Evolutionary conservation across 129 eudicot species (phyloP).

Genomic region (Ambrosia trifida): DNA sequence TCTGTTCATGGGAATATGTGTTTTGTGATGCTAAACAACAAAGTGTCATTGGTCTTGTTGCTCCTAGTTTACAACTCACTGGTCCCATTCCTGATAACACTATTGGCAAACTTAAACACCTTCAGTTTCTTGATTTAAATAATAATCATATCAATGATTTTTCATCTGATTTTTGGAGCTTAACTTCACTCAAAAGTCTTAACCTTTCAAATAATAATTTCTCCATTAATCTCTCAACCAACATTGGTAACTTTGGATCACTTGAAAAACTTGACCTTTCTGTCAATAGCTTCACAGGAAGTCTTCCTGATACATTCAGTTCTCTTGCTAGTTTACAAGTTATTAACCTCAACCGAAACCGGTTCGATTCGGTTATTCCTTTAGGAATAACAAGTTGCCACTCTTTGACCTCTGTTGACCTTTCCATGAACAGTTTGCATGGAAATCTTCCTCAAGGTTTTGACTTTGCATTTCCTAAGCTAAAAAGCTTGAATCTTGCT

Average conservation of each 20-base stretch:
- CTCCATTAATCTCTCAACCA: constrained; percentile 53
- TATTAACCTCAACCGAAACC: constrained; percentile 54
- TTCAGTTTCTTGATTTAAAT: constrained; percentile 69
- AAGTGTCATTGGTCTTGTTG: constrained; percentile 56
- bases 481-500: constrained; percentile 61
- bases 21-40: constrained; percentile 58
- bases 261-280: constrained; percentile 75
- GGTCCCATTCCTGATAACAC: constrained; percentile 72
- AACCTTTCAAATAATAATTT: constrained; percentile 62
- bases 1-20: constrained; percentile 70
- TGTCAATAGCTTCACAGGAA: constrained; percentile 52
- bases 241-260: constrained; percentile 63
- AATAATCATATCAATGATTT: constrained; percentile 54
- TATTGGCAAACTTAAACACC: constrained; percentile 63
- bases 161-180: constrained; percentile 84
- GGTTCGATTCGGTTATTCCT: constrained; percentile 53
- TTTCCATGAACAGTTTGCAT: constrained; percentile 54
- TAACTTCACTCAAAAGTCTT: constrained; percentile 56
- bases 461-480: constrained; percentile 56
- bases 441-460: constrained; percentile 69
- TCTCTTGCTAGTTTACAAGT: constrained; percentile 51
- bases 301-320: constrained; percentile 61
- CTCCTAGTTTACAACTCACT: constrained; percentile 54
- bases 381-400: constrained; percentile 53
- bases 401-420: constrained; percentile 60